Evolutionary conservation across 352 stramenopile species (phyloP).

Genomic region (Pythium aristosporum): DNA sequence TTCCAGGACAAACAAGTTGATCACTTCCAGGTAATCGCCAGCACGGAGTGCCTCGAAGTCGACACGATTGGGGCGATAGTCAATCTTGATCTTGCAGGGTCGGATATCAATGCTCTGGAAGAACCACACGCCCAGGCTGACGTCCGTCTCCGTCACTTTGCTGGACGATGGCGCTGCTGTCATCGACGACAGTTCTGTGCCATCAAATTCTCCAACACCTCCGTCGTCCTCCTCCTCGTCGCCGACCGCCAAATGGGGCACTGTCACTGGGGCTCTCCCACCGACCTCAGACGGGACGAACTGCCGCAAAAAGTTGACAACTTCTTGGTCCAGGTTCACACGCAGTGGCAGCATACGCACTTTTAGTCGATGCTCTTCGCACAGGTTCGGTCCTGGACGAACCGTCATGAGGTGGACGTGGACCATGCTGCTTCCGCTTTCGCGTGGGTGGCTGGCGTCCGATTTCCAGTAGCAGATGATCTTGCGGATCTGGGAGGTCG

Average conservation of each 20-base stretch:
- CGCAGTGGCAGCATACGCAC: conserved; percentile 72
- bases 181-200: conserved; percentile 53
- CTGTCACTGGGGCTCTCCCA: neutral
- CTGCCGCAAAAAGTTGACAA: conserved; percentile 84
- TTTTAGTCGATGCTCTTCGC: conserved; percentile 82
- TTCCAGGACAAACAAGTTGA: conserved; percentile 88
- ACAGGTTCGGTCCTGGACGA: conserved; percentile 68
- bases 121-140: conserved; percentile 67
- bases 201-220: conserved; percentile 21
- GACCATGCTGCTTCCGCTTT: conserved; percentile 85
- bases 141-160: conserved; percentile 39
- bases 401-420: conserved; percentile 80
- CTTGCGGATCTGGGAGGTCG: conserved; percentile 87
- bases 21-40: conserved; percentile 87
- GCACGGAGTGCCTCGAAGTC: conserved; percentile 80
- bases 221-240: conserved; percentile 34
- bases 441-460: conserved; percentile 71
- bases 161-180: conserved; percentile 19
- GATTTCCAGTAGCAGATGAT: conserved; percentile 91
- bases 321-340: conserved; percentile 87
- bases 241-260: neutral
- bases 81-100: conserved; percentile 90
- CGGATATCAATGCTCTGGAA: conserved; percentile 88
- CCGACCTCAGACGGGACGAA: conserved; percentile 50
- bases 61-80: conserved; percentile 86